Base-by-base conservation (phyloP, 768 basidiomycete species). In the Termitomyces sp. region DNA sequence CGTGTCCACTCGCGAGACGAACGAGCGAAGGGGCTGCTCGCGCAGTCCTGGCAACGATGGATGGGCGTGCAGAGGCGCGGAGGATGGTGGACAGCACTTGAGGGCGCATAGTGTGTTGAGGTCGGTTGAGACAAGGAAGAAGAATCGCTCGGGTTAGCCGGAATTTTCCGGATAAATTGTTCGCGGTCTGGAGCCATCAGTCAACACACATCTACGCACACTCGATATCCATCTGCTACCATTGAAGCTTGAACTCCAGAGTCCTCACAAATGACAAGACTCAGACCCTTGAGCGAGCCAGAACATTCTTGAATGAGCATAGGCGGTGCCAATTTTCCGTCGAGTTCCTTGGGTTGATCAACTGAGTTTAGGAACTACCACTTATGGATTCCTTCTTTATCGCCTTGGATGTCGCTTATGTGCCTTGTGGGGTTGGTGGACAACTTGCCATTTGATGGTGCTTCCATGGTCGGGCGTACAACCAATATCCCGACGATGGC, bases 11-110 rank as follows among this genome's bases (percentile, higher is more conserved):
- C 61, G 80, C 71, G 18, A 67, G 62, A 67, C 87, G 84, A 61
- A 77, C 68, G 66, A 83, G 72, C 55, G 74, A 64, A 45, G 81
- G 77, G 26, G 72, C 61, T 58, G 71, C 61, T 59, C 79, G 73
- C 67, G 75, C 70, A 61, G 72, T 67, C 60, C 67, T 63, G 53
- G 73, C 68, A 56, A 71, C 62, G 59, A 76, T 49, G 32, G 77
- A 65, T 54, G 86, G 82, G 62, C 85, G 82, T 52, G 82, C 79
- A 43, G 78, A 74, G 55, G 76, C 74, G 64, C 88, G 87, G 69
- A 90, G 78, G 72, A 82, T 75, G 71, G 81, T 78, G 74, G 85
- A 76, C 67, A 88, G 67, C 67, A 86, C 71, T 68, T 81, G 84
- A 64, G 82, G 69, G 69, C 81, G 80, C 85, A 88, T 84, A 67